Evolutionary conservation across 2,329 filamentous ascomycete species (phyloP).

Genomic region (Clonostachys rhizophaga): DNA sequence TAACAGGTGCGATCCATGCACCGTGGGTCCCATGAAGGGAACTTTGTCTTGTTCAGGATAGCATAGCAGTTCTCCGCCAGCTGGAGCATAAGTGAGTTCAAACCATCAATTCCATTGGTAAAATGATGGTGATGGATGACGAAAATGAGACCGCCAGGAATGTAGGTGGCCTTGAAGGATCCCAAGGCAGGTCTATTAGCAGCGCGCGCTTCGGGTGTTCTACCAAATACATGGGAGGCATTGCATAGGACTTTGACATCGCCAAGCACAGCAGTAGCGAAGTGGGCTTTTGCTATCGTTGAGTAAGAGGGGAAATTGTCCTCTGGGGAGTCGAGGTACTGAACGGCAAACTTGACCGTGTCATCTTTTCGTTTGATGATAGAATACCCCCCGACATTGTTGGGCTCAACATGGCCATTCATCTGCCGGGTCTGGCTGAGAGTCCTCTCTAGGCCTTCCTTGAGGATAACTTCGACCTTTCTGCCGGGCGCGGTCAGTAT

Average conservation of each 20-base stretch:
- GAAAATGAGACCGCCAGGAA: constrained; percentile 32
- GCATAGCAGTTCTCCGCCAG: constrained; percentile 35
- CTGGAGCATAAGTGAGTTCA: constrained; percentile 24
- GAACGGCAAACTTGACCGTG: constrained; percentile 25
- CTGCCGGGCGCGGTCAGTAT: not conserved
- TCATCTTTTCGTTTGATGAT: constrained; percentile 25
- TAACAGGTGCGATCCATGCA: constrained; percentile 26
- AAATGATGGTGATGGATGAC: constrained; percentile 34
- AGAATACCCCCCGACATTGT: constrained; percentile 24
- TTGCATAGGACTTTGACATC: constrained; percentile 24
- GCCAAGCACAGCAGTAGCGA: constrained; percentile 20
- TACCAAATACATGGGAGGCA: constrained; percentile 26
- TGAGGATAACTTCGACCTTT: constrained; percentile 15
- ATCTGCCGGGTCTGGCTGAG: constrained; percentile 29
- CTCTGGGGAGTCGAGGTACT: constrained; percentile 26
- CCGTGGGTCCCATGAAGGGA: constrained; percentile 24
- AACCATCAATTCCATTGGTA: constrained; percentile 30
- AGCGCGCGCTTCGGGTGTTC: constrained; percentile 27
- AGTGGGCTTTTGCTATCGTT: constrained; percentile 28
- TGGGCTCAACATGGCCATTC: constrained; percentile 30
- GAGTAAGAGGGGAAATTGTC: constrained; percentile 26
- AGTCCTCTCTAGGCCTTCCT: constrained; percentile 26
- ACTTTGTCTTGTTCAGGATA: constrained; percentile 16
- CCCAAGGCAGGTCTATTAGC: constrained; percentile 22
- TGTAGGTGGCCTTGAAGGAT: constrained; percentile 32